Conservation (phyloP, 2,329 filamentous ascomycete genomes). For the Xylariaceae sp. region DNA sequence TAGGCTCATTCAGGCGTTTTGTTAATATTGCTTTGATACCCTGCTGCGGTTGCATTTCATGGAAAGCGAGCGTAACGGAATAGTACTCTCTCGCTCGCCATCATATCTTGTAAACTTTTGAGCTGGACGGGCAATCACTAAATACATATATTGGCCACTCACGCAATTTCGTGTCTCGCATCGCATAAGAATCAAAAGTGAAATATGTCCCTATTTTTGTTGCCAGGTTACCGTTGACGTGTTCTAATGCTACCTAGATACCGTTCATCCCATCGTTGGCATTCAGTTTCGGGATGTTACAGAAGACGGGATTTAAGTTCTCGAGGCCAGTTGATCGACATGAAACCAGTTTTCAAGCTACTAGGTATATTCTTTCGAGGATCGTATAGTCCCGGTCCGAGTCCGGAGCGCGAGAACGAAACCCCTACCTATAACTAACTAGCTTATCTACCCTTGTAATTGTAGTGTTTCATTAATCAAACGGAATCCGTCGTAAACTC, state of each 20-base stretch:
- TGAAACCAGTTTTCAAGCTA: not conserved
- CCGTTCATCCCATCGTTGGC: too few relatives aligned
- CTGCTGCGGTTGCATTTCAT: conserved; percentile 34
- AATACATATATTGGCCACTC: conserved; percentile 6
- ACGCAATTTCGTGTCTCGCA: not conserved
- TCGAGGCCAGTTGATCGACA: not conserved
- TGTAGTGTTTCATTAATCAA: conserved; percentile 51
- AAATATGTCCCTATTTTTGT: not conserved
- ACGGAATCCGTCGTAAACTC: conserved; percentile 68
- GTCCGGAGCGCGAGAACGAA: not conserved
- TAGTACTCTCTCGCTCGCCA: conserved; percentile 10
- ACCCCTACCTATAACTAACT: too few relatives aligned
- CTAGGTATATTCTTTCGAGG: not conserved
- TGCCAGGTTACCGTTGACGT: not conserved
- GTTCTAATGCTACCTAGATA: not conserved
- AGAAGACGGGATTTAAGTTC: not conserved
- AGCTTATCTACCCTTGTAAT: too few relatives aligned
- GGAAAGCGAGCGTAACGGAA: conserved; percentile 14
- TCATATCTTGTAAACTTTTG: conserved; percentile 10
- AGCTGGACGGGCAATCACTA: conserved; percentile 2
- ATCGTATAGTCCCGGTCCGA: not conserved
- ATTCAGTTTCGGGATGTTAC: too few relatives aligned
- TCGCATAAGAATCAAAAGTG: not conserved
- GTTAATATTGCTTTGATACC: conserved; percentile 35
- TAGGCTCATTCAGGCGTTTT: conserved; percentile 30